Evolutionary conservation across 257 asterid species (phyloP).

Genomic region (Gynochthodes officinalis): DNA sequence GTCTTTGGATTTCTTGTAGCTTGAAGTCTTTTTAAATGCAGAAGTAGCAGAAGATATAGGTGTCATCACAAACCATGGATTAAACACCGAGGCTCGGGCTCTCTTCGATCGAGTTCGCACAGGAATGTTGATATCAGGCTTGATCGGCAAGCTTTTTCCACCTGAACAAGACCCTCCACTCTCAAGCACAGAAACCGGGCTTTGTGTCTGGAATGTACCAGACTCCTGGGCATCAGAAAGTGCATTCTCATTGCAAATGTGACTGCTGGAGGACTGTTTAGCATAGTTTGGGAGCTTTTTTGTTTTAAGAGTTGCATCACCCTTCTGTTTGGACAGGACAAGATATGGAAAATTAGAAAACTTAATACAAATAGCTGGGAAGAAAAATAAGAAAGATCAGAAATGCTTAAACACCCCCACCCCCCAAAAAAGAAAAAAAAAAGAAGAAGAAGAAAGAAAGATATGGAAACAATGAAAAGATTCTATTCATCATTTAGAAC

Average conservation of each 20-base stretch:
- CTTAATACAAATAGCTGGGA: not conserved
- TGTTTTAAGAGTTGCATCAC: slow-evolving; percentile 2
- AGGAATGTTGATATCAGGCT: slow-evolving; percentile 38
- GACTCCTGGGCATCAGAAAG: slow-evolving; percentile 30
- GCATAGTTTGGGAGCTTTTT: slow-evolving; percentile 21
- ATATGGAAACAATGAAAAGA: no score
- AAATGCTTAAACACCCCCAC: no score
- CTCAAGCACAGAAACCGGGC: slow-evolving; percentile 81
- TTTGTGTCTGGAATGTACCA: slow-evolving; percentile 47
- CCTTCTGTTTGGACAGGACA: slow-evolving; percentile 5
- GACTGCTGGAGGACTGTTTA: slow-evolving; percentile 15
- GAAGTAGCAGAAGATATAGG: slow-evolving; percentile 25
- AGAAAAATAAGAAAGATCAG: not conserved
- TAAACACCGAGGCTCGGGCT: slow-evolving; percentile 42
- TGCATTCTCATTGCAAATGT: slow-evolving; percentile 24
- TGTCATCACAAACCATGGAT: slow-evolving; percentile 53
- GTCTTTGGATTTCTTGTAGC: slow-evolving; percentile 32
- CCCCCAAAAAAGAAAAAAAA: not conserved
- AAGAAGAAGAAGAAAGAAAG: not conserved
- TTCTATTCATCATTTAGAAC: not conserved
- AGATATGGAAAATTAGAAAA: not conserved
- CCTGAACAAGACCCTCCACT: slow-evolving; percentile 42
- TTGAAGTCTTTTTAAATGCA: slow-evolving; percentile 29
- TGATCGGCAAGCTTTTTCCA: slow-evolving; percentile 37
- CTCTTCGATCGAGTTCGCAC: slow-evolving; percentile 64